phyloP scores from a whole-genome alignment of 257 asterid genomes.

The Craterostigma plantagineum region DNA sequence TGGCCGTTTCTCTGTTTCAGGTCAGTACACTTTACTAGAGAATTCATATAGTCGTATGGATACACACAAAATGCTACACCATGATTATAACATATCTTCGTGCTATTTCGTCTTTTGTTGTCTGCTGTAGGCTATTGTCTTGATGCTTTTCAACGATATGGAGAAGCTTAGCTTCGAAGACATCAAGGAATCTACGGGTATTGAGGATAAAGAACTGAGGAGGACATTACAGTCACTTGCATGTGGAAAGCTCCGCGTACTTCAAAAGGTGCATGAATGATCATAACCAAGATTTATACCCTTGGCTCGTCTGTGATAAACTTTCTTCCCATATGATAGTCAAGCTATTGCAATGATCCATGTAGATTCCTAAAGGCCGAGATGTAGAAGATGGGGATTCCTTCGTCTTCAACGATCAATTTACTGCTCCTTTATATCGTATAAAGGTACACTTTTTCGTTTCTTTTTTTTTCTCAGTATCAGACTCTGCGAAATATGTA shows the following conservation, averaged over 20 bases:
- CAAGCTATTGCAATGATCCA: neutral
- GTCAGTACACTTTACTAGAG: conserved; percentile 18
- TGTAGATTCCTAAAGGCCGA: conserved; percentile 43
- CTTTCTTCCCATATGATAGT: neutral
- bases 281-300: neutral
- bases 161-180: conserved; percentile 77
- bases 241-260: conserved; percentile 92
- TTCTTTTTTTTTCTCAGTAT: no score
- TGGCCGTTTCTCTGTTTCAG: conserved; percentile 97
- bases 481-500: no score
- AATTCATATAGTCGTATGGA: no score
- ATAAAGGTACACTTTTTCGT: conserved; percentile 33
- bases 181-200: conserved; percentile 73
- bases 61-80: no score
- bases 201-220: conserved; percentile 85
- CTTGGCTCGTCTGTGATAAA: neutral
- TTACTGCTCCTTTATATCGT: conserved; percentile 61
- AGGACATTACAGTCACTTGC: conserved; percentile 96
- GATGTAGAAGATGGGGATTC: conserved; percentile 52
- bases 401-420: conserved; percentile 49
- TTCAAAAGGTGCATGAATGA: conserved; percentile 45
- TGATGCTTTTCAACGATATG: conserved; percentile 92
- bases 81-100: no score
- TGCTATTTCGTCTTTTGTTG: neutral
- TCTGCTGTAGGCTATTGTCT: conserved; percentile 51